phyloP scores from a whole-genome alignment of 177 flowering plant genomes.

The Vitis hybrid region DNA sequence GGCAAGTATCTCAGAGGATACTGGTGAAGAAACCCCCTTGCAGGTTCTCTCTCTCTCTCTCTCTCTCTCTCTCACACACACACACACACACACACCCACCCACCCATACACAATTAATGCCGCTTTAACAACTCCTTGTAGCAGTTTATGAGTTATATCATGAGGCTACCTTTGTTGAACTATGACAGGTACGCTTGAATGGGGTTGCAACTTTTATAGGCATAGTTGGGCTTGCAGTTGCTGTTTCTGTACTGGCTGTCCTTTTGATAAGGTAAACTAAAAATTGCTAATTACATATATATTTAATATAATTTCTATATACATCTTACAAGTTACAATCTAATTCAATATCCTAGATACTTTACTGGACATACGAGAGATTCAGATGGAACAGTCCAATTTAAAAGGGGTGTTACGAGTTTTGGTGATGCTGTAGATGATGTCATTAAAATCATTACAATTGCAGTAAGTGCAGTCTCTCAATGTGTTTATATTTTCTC shows the following conservation, averaged over 20 bases:
- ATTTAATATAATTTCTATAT: too few relatives aligned
- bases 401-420: slow-evolving; percentile 54
- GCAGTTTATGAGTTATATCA: too few relatives aligned
- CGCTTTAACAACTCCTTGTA: neutral
- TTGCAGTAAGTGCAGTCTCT: slow-evolving; percentile 62
- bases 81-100: too few relatives aligned
- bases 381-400: slow-evolving; percentile 45
- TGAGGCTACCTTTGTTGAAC: too few relatives aligned
- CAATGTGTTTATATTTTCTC: neutral
- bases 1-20: slow-evolving; percentile 95
- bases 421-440: slow-evolving; percentile 60
- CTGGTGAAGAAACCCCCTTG: slow-evolving; percentile 97
- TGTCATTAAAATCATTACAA: slow-evolving; percentile 68
- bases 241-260: slow-evolving; percentile 60
- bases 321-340: neutral
- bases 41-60: slow-evolving; percentile 46
- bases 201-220: slow-evolving; percentile 98
- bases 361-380: slow-evolving; percentile 72
- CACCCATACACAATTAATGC: neutral
- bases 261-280: slow-evolving; percentile 59
- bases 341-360: slow-evolving; percentile 41
- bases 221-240: slow-evolving; percentile 77
- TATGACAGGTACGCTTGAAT: slow-evolving; percentile 76
- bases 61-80: too few relatives aligned
- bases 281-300: neutral